A percentile compares a stretch with the other conserved stretches of the same genome.
phyloP scores from a whole-genome alignment of 805 yeast species.

The Priceomyces melissophilus region DNA sequence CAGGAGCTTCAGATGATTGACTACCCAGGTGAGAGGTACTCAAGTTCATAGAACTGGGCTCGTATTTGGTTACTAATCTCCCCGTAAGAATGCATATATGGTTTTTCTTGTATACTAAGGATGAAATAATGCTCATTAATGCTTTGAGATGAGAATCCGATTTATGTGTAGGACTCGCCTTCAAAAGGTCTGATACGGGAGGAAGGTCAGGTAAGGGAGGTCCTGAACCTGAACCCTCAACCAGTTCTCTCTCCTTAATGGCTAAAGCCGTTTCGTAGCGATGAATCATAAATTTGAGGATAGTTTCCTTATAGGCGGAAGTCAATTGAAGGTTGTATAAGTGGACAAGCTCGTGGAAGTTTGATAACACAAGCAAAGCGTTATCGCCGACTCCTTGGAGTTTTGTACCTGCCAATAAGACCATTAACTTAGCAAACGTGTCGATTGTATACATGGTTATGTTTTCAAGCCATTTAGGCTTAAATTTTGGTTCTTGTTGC shows the following conservation, averaged over 20 bases:
- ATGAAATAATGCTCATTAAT: constrained; percentile 23
- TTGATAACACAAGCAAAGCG: constrained; percentile 24
- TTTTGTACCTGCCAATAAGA: constrained; percentile 14
- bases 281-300: constrained; percentile 30
- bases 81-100: constrained; percentile 30
- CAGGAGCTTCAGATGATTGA: constrained; percentile 1
- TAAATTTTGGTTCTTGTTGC: constrained; percentile 16
- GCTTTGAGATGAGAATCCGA: constrained; percentile 27
- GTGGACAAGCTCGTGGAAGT: constrained; percentile 35
- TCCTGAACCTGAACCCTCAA: constrained; percentile 24
- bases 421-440: constrained; percentile 26
- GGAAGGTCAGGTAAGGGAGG: constrained; percentile 29
- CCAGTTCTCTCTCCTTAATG: constrained; percentile 15
- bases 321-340: constrained; percentile 31
- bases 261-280: constrained; percentile 18
- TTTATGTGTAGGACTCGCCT: constrained; percentile 28
- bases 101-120: constrained; percentile 17
- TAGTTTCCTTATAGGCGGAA: constrained; percentile 29
- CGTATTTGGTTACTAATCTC: constrained; percentile 26
- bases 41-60: constrained; percentile 5
- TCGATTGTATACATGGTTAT: constrained; percentile 15
- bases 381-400: constrained; percentile 4
- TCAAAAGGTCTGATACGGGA: constrained; percentile 20
- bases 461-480: constrained; percentile 16
- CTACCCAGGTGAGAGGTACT: not conserved